A percentile compares a stretch with the other conserved stretches of the same genome.
Evolutionary conservation across 345 rosid genomes (phyloP).

Genomic region (Camelina sativa): DNA sequence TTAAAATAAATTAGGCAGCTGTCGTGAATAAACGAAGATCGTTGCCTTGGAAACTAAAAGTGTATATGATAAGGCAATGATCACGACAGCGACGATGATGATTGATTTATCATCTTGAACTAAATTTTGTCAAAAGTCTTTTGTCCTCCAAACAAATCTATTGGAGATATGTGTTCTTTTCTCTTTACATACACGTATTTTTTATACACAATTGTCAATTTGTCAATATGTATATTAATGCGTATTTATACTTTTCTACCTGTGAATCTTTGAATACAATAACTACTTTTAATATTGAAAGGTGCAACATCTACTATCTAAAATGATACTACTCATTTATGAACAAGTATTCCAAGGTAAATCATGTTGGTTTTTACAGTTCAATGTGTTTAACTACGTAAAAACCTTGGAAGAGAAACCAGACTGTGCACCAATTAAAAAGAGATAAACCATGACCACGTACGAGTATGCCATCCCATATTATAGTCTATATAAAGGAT

Average conservation of each 20-base stretch:
- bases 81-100: slow-evolving; percentile 26
- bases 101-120: not conserved
- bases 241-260: not conserved
- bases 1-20: not conserved
- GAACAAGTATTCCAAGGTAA: no score
- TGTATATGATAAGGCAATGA: slow-evolving; percentile 27
- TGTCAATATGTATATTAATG: not conserved
- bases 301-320: no score
- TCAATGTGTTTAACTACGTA: no score
- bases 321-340: no score
- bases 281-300: not conserved
- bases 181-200: not conserved
- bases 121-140: slow-evolving; percentile 10
- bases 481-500: no score
- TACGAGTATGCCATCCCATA: not conserved
- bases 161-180: not conserved
- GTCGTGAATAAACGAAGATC: slow-evolving; percentile 20
- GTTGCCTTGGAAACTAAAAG: slow-evolving; percentile 1
- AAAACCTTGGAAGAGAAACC: no score
- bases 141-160: not conserved
- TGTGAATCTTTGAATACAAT: not conserved
- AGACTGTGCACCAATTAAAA: not conserved
- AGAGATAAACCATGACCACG: not conserved
- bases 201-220: not conserved
- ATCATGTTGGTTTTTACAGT: no score